phyloP scores from a whole-genome alignment of 2,329 filamentous ascomycete genomes.

The Talaromyces sp. region DNA sequence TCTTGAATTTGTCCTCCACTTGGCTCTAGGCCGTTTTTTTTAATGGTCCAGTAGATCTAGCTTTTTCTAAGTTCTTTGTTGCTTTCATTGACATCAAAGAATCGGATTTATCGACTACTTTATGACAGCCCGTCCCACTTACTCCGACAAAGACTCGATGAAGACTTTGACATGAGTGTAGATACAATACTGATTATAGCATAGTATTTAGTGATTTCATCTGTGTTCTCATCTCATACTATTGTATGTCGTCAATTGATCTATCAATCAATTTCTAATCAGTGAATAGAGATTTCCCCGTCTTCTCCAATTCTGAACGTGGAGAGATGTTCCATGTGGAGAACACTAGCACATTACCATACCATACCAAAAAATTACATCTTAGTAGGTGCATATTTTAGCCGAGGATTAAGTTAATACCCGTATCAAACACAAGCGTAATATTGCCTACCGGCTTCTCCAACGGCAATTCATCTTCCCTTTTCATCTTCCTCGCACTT shows the following conservation, averaged over 20 bases:
- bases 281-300: background rate
- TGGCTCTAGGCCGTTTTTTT: background rate
- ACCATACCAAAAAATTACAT: background rate
- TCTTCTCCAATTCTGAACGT: constrained; percentile 1
- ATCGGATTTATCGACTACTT: background rate
- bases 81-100: background rate
- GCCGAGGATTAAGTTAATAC: background rate
- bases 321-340: background rate
- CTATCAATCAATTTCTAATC: too few species aligned
- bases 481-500: background rate
- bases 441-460: background rate
- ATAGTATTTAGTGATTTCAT: background rate
- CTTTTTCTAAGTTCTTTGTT: background rate
- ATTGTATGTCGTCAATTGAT: background rate
- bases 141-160: background rate
- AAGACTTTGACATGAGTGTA: background rate
- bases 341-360: background rate
- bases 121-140: background rate
- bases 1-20: background rate
- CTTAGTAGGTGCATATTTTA: background rate
- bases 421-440: background rate
- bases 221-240: background rate
- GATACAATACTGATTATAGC: too few species aligned
- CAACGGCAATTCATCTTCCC: constrained; percentile 1
- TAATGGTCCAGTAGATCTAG: background rate